These are phyloP conservation scores for Russula lepida DNA, from an alignment of 768 basidiomycete species.

Conservation along the genomic window DNA sequence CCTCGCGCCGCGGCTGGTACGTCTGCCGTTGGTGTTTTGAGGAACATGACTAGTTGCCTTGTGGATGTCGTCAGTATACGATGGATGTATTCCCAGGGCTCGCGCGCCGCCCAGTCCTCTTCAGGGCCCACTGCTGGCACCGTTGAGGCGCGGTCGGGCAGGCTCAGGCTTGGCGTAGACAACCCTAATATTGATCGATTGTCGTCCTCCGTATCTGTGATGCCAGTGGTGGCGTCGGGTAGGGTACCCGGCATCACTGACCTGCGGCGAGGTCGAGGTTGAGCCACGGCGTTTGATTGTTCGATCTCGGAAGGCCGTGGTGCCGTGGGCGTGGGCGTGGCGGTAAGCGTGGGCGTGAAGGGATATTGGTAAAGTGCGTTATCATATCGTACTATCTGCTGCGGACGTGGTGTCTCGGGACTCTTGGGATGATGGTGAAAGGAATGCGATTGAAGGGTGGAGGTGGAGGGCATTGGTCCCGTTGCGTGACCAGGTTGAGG, in stretches of 20 bases:
- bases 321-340: not conserved
- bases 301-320: not conserved
- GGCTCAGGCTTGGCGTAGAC: not conserved
- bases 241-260: slow-evolving; percentile 12
- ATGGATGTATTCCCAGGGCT: slow-evolving; percentile 17
- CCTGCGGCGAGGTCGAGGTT: not conserved
- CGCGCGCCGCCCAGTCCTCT: slow-evolving; percentile 17
- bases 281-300: not conserved
- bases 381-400: not conserved
- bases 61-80: slow-evolving; percentile 14
- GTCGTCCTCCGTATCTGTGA: too few relatives aligned
- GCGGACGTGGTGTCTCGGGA: not conserved
- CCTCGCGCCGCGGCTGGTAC: slow-evolving; percentile 1
- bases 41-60: slow-evolving; percentile 6
- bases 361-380: not conserved
- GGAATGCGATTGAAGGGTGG: not conserved
- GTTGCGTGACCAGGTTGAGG: not conserved
- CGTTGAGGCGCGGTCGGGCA: not conserved
- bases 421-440: not conserved
- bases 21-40: slow-evolving; percentile 6
- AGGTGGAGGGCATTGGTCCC: not conserved
- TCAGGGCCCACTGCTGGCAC: not conserved
- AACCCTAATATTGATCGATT: not conserved
- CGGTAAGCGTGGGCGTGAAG: not conserved
- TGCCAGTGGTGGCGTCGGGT: not conserved